Conservation (phyloP, 2,329 filamentous ascomycete genomes). For the Hypoxylon sp. region DNA sequence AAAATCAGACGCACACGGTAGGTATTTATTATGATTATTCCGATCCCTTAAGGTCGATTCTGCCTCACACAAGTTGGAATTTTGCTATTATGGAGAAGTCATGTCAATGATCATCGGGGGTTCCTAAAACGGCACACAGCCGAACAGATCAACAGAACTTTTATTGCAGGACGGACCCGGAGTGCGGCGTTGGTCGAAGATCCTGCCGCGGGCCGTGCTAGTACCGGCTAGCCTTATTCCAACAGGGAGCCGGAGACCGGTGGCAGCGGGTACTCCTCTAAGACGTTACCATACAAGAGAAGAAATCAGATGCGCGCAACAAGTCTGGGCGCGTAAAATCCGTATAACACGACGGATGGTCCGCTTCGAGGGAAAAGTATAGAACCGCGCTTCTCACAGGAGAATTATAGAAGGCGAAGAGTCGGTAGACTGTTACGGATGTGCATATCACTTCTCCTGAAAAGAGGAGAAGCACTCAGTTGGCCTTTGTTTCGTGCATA, state of each 20-base stretch:
- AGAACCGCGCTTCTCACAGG: neutral
- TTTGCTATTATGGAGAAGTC: slow-evolving; percentile 1
- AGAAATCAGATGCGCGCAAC: neutral
- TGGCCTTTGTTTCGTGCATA: slow-evolving; percentile 5
- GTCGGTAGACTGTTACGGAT: slow-evolving; percentile 4
- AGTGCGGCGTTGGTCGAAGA: slow-evolving; percentile 30
- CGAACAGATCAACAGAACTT: slow-evolving; percentile 10
- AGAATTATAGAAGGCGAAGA: neutral
- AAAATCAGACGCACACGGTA: too few relatives aligned
- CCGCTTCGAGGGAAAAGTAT: neutral
- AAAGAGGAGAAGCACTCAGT: neutral
- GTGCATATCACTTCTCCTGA: slow-evolving; percentile 9
- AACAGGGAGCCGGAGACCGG: neutral
- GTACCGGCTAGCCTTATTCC: neutral
- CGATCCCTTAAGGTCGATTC: neutral
- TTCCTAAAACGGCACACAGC: slow-evolving; percentile 13
- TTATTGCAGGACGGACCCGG: slow-evolving; percentile 28
- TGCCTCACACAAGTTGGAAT: neutral
- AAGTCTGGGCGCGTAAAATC: neutral
- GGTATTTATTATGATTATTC: neutral
- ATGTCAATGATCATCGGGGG: slow-evolving; percentile 18
- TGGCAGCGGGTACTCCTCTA: neutral
- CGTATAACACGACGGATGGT: neutral
- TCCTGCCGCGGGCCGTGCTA: slow-evolving; percentile 18
- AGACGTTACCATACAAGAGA: neutral